Percentiles rank a stretch among this genome's conserved stretches.
Evolutionary conservation across 345 rosid genomes (phyloP).

Genomic region (Orychophragmus violaceus): DNA sequence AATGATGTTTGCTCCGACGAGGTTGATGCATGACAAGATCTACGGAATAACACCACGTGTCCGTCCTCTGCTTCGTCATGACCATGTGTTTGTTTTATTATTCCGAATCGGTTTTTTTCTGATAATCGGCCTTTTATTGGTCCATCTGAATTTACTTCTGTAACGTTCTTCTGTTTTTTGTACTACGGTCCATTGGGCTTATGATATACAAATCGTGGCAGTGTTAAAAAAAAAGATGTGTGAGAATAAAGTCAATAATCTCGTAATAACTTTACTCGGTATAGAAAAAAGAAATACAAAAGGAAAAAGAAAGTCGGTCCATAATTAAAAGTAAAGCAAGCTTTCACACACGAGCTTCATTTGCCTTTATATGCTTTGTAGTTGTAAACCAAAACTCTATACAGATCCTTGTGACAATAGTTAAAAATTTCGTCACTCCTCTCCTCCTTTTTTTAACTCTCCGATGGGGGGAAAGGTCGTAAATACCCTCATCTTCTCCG

Average conservation of each 20-base stretch:
- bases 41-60: too few species aligned
- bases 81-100: too few species aligned
- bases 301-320: not conserved
- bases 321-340: constrained; percentile 6
- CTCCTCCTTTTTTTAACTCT: not conserved
- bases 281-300: not conserved
- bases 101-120: too few species aligned
- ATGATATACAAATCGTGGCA: too few species aligned
- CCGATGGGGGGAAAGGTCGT: constrained; percentile 40
- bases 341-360: constrained; percentile 25
- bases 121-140: too few species aligned
- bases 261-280: not conserved
- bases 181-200: too few species aligned
- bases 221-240: too few species aligned
- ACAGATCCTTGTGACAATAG: not conserved
- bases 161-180: too few species aligned
- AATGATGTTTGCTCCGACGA: too few species aligned
- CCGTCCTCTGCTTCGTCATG: too few species aligned
- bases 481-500: constrained; percentile 30
- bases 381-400: not conserved
- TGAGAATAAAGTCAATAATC: constrained; percentile 7
- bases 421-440: not conserved
- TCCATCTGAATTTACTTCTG: too few species aligned
- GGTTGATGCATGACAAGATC: too few species aligned
- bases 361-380: constrained; percentile 6